A percentile compares a stretch with the other conserved stretches of the same genome.
phyloP scores from a whole-genome alignment of 2,329 filamentous ascomycete species.

The Scedosporium dehoogii region DNA sequence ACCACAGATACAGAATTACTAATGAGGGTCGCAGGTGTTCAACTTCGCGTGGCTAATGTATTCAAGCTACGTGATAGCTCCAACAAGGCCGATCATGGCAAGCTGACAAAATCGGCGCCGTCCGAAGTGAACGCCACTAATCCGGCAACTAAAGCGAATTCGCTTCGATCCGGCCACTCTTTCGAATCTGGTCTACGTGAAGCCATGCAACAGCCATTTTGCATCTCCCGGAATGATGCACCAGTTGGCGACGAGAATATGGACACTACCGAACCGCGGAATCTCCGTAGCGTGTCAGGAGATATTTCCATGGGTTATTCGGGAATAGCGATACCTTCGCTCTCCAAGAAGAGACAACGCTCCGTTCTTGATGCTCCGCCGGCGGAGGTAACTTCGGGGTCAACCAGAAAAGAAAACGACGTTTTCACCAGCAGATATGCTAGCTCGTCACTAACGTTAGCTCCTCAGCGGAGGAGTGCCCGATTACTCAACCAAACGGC shows the following conservation, averaged over 20 bases:
- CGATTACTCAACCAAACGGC: slow-evolving; percentile 8
- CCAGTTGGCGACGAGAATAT: slow-evolving; percentile 7
- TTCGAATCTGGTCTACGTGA: slow-evolving; percentile 3
- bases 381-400: not conserved
- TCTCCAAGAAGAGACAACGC: slow-evolving; percentile 7
- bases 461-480: slow-evolving; percentile 12
- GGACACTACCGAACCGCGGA: not conserved
- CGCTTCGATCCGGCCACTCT: slow-evolving; percentile 1
- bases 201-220: slow-evolving; percentile 4
- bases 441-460: slow-evolving; percentile 6
- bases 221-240: slow-evolving; percentile 1
- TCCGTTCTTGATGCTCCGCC: slow-evolving; percentile 4
- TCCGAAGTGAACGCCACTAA: slow-evolving; percentile 4
- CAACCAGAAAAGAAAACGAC: slow-evolving; percentile 7
- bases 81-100: slow-evolving; percentile 1
- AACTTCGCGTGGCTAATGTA: slow-evolving; percentile 8
- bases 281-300: slow-evolving; percentile 1
- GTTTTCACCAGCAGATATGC: slow-evolving; percentile 6
- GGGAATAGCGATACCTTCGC: not conserved
- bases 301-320: slow-evolving; percentile 2
- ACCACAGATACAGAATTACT: not conserved
- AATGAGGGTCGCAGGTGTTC: not conserved
- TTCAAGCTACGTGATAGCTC: slow-evolving; percentile 9
- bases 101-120: slow-evolving; percentile 2
- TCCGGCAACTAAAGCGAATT: slow-evolving; percentile 1